Evolutionary conservation across 2,329 filamentous ascomycete genomes (phyloP).

Genomic region (Epichloe gansuensis): DNA sequence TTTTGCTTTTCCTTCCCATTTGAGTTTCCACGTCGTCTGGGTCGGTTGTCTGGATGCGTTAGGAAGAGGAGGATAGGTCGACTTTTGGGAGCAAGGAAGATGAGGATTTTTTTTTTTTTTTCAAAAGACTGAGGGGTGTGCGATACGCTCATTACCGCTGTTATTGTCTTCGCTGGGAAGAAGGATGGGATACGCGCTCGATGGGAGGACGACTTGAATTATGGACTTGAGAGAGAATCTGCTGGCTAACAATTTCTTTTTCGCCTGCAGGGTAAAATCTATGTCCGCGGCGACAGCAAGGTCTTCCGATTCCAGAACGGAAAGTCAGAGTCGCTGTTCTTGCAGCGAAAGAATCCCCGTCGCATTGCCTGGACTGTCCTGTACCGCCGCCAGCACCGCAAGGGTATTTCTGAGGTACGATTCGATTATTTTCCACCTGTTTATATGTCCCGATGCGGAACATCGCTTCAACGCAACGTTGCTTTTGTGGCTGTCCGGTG

Average conservation of each 20-base stretch:
- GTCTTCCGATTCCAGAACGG: conserved; percentile 99
- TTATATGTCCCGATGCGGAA: too few relatives aligned
- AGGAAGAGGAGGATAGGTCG: neutral
- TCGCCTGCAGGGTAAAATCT: conserved; percentile 81
- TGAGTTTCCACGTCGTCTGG: neutral
- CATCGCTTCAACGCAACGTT: neutral
- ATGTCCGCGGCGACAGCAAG: conserved; percentile 99
- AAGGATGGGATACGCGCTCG: neutral
- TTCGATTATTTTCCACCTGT: neutral
- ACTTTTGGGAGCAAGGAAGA: neutral
- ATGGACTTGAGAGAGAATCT: neutral
- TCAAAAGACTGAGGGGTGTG: too few relatives aligned
- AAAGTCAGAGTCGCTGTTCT: conserved; percentile 99
- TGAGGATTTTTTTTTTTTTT: neutral
- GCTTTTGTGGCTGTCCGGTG: neutral
- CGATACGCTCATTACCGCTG: too few relatives aligned
- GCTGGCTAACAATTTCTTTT: conserved; percentile 13
- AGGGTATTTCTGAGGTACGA: conserved; percentile 99
- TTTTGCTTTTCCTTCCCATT: neutral
- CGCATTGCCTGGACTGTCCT: conserved; percentile 98
- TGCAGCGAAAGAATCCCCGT: conserved; percentile 99
- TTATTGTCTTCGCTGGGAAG: neutral
- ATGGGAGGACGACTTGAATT: neutral
- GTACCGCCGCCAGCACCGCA: conserved; percentile 98
- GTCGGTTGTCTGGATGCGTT: neutral